These are phyloP conservation scores for Beauveria australis DNA, from an alignment of 2,329 filamentous ascomycete species.

Conservation along the genomic window DNA sequence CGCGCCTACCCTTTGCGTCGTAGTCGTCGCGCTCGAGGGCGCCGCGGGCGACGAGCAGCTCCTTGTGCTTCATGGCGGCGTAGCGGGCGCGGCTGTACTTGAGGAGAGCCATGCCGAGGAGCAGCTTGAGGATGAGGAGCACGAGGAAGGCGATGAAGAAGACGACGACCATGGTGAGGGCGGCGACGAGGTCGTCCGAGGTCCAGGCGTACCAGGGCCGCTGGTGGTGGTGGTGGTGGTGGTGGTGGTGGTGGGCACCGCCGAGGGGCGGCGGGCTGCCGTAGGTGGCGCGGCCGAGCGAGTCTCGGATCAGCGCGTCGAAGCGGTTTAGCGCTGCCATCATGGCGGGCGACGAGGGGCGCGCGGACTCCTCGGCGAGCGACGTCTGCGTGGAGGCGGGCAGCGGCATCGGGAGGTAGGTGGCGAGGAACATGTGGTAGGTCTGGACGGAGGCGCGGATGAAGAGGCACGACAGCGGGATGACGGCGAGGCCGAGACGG, in stretches of 20 bases:
- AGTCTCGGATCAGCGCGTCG: conserved; percentile 65
- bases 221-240: conserved; percentile 25
- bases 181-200: conserved; percentile 65
- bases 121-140: conserved; percentile 73
- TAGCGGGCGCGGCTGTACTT: conserved; percentile 74
- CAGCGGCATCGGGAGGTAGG: conserved; percentile 69
- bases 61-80: conserved; percentile 66
- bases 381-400: conserved; percentile 57
- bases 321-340: conserved; percentile 72
- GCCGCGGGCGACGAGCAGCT: conserved; percentile 41
- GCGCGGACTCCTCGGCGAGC: conserved; percentile 53
- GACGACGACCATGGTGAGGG: conserved; percentile 74
- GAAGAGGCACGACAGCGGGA: conserved; percentile 89
- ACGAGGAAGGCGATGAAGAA: conserved; percentile 80
- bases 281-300: conserved; percentile 67
- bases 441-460: conserved; percentile 91
- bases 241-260: conserved; percentile 18
- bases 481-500: conserved; percentile 79
- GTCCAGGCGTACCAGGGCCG: conserved; percentile 48
- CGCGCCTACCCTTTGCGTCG: conserved; percentile 62
- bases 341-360: conserved; percentile 62
- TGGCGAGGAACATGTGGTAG: conserved; percentile 95
- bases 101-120: conserved; percentile 82
- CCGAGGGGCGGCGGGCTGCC: conserved; percentile 37
- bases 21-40: conserved; percentile 45